Percentiles rank a stretch among this genome's conserved stretches.
Evolutionary conservation across 108 stramenopile genomes (phyloP).

Genomic region (Tribonema minus): DNA sequence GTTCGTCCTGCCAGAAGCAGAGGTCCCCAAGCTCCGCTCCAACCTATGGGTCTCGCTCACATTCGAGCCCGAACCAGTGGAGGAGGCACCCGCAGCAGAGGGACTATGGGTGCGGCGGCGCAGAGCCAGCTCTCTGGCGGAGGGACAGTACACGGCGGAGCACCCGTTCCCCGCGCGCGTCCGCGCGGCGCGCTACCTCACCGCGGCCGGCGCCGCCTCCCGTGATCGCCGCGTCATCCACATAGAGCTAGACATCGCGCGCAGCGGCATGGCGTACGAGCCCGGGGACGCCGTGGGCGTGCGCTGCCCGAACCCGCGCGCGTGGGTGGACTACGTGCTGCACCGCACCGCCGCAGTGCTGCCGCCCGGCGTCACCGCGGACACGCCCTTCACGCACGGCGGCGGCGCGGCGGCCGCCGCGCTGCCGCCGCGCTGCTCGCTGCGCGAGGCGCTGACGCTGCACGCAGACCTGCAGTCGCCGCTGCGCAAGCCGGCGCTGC

Average conservation of each 20-base stretch:
- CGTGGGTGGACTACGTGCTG: slow-evolving; percentile 17
- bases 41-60: not conserved
- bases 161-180: slow-evolving; percentile 18
- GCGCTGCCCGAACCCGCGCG: slow-evolving; percentile 24
- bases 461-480: slow-evolving; percentile 20
- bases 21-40: not conserved
- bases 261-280: slow-evolving; percentile 32
- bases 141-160: slow-evolving; percentile 3
- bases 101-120: not conserved
- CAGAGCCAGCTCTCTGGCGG: not conserved
- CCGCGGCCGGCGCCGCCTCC: slow-evolving; percentile 6
- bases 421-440: slow-evolving; percentile 24
- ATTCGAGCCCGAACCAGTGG: not conserved
- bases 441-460: slow-evolving; percentile 21
- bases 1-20: not conserved
- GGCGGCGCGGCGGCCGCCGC: slow-evolving; percentile 10
- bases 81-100: not conserved
- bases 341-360: not conserved
- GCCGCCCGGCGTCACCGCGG: slow-evolving; percentile 5
- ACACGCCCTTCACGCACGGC: slow-evolving; percentile 25
- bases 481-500: slow-evolving; percentile 17
- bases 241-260: slow-evolving; percentile 22
- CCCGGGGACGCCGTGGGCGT: slow-evolving; percentile 46
- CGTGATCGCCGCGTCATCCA: slow-evolving; percentile 34
- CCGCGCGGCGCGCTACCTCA: slow-evolving; percentile 22